Evolutionary conservation across 176 grass and related monocot species (phyloP).

Genomic region (Cymbopogon citratus): DNA sequence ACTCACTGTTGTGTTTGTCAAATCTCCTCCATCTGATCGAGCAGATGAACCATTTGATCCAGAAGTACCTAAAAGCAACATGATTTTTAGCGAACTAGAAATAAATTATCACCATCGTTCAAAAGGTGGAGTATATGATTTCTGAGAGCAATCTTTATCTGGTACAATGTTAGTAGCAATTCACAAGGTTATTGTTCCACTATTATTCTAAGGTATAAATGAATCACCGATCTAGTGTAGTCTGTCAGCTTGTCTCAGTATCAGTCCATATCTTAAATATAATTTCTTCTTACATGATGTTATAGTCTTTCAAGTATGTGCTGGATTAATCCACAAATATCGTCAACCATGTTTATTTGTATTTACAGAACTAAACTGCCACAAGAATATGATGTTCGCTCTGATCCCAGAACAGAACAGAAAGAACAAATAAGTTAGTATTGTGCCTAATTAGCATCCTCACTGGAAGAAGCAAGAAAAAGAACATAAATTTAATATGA

Average conservation of each 20-base stretch:
- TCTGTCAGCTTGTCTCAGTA: neutral
- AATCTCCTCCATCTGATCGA: constrained; percentile 75
- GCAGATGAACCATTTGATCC: constrained; percentile 55
- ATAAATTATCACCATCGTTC: neutral
- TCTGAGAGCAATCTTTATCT: neutral
- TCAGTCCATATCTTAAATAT: neutral
- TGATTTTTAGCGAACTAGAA: neutral
- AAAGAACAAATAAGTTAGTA: neutral
- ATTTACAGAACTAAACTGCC: neutral
- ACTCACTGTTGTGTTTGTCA: constrained; percentile 88
- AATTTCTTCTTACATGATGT: neutral
- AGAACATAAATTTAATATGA: neutral
- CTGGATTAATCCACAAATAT: neutral
- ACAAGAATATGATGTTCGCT: neutral
- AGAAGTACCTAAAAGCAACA: constrained; percentile 53
- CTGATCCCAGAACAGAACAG: neutral
- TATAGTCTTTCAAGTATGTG: neutral
- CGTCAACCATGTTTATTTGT: neutral
- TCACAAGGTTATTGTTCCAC: neutral
- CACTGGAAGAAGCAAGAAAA: neutral
- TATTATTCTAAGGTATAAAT: constrained; percentile 2
- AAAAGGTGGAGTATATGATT: neutral
- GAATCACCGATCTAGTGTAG: neutral
- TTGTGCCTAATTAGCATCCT: neutral
- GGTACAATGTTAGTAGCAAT: neutral